A percentile compares a stretch with the other conserved stretches of the same genome.
Conservation (phyloP, 2,329 filamentous ascomycete species). For the Cadophora sp. region DNA sequence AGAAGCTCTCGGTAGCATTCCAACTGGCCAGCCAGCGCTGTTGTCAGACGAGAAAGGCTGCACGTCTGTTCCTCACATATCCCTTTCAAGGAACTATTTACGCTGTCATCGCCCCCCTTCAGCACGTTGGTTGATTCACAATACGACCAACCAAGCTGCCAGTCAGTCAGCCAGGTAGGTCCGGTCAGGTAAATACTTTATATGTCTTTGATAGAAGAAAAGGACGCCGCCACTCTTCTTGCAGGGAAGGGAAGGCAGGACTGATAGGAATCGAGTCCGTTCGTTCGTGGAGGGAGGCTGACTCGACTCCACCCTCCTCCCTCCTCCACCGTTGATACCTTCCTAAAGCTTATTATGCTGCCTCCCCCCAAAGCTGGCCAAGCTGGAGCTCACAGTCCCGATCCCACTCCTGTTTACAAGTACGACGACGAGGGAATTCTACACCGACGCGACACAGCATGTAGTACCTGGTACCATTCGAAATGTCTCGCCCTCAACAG, state of each 20-base stretch:
- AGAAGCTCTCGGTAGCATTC: conserved; percentile 5
- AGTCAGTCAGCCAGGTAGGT: conserved; percentile 3
- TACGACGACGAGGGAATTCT: not conserved
- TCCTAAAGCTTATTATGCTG: conserved; percentile 8
- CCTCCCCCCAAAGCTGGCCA: not conserved
- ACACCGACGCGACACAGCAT: conserved; percentile 23
- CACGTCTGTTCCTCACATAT: not conserved
- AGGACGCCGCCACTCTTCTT: conserved; percentile 1
- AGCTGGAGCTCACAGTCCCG: conserved; percentile 4
- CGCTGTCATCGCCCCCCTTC: conserved; percentile 5
- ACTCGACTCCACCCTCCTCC: conserved; percentile 1
- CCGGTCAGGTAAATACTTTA: not conserved
- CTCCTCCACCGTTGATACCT: conserved; percentile 3
- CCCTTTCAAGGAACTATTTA: not conserved
- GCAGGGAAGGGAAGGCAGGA: not conserved
- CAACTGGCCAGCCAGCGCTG: conserved; percentile 12
- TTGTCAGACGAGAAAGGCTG: conserved; percentile 14
- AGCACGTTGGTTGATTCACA: conserved; percentile 15
- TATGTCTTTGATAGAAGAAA: not conserved
- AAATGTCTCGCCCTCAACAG: conserved; percentile 23
- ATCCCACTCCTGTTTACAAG: not conserved
- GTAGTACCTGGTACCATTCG: conserved; percentile 18
- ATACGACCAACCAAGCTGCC: not conserved
- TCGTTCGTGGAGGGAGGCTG: not conserved
- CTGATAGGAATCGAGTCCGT: not conserved